Evolutionary conservation across 331 rosid genomes (phyloP), one percentile per base, ranked within the genome.

Genomic region (Cydonia oblonga): DNA sequence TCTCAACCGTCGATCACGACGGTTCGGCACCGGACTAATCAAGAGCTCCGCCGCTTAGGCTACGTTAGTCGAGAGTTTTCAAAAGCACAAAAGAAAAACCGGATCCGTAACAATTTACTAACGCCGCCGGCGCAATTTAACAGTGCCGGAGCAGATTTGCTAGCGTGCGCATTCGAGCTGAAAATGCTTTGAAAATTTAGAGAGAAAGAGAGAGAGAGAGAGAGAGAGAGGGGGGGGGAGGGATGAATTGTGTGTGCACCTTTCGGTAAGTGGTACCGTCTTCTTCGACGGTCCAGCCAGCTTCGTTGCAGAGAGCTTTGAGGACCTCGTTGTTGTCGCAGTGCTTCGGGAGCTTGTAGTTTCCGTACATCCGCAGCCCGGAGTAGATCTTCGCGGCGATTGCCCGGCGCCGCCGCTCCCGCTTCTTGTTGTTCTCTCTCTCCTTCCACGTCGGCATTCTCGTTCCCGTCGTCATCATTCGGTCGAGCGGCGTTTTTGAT

Each of bases 391-490:
- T 93, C 2, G 98, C 98, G 0, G 97, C 98, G 75, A 93, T 91
- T 66, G 98, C 98, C 67, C 98, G 81, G 74, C 98, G 84, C 51
- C 98, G 82, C 35, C 98, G 74, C 89, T 93, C 98, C 28, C 98
- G 84, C 78, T 87, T 85, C 89, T 93, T 93, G 85, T 93, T 93
- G 86, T 93, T 93, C 74, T 93, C 98, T 76, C 98, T 89, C 87
- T 93, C 98, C 90, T 89, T 93, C 97, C 97, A 93, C 65, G 97
- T 89, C 13, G 98, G 98, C 77, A 93, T 89, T 74, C 98, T 88
- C 32, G 91, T n/a, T 26, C 96, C 98, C 11, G 96, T 84, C 38
- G 98, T 85, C 98, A 93, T 88, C 71, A 23, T 70, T 59, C 28
- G 9, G 22, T 62, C 66, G 5, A n/a, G 38, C 51, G 15, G 19